Percentiles rank a stretch among this genome's conserved stretches.
Evolutionary conservation across 768 basidiomycete species (phyloP).

Genomic region (Hortiboletus flavorubellus): DNA sequence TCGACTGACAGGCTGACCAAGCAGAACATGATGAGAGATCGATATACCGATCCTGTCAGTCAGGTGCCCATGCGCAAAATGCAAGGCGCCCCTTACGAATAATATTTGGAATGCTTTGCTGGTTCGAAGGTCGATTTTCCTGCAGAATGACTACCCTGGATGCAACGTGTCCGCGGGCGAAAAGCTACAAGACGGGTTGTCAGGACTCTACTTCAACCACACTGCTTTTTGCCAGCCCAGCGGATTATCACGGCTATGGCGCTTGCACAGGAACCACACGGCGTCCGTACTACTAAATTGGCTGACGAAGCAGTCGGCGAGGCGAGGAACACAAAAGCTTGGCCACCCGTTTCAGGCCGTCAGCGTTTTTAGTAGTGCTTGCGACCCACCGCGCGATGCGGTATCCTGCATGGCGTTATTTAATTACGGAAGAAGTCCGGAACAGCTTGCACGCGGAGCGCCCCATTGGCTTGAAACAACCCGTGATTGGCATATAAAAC

Average conservation of each 20-base stretch:
- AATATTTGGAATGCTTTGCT: background rate
- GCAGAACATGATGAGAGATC: background rate
- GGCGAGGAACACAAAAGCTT: background rate
- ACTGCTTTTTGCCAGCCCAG: no score
- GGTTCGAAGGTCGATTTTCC: background rate
- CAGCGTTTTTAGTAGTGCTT: constrained; percentile 20
- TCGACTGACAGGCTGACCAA: background rate
- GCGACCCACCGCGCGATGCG: constrained; percentile 1
- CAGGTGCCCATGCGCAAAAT: constrained; percentile 1
- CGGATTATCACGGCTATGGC: no score
- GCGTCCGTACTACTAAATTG: no score
- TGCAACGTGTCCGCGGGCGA: constrained; percentile 5
- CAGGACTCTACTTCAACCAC: no score
- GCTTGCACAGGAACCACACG: no score
- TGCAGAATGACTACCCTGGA: constrained; percentile 1
- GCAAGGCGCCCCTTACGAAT: constrained; percentile 10
- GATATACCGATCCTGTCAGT: background rate
- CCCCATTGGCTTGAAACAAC: background rate
- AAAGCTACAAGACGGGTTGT: background rate
- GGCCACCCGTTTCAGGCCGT: constrained; percentile 1
- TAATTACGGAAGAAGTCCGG: background rate
- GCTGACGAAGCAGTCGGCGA: no score
- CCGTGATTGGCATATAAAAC: constrained; percentile 20
- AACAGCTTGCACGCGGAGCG: background rate
- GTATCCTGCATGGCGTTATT: background rate